Evolutionary conservation across 495 filamentous ascomycete genomes (phyloP), one percentile per base, ranked within the genome.

Genomic region (Penicilliopsis zonata): DNA sequence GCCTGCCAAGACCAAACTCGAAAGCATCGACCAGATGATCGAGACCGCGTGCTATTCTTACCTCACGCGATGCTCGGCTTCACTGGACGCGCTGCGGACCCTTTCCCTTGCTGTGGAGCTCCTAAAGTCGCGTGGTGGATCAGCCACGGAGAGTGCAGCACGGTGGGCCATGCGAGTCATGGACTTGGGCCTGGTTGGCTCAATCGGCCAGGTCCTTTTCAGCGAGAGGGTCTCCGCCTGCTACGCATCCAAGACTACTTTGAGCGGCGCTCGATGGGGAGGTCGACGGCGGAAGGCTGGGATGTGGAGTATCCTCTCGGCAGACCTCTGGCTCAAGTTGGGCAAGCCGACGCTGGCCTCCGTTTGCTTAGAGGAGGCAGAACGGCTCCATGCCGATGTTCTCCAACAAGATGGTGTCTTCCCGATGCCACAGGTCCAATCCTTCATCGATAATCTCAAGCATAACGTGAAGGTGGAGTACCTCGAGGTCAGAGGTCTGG

Each of bases 21-120:
- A 96, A 34, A 76, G 64, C 3, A 63, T 95, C 28, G 84, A 92
- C 46, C 73, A 82, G 39, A 78, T 82, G 65, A 69, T 98, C 17
- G 90, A 95, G 35, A 77, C 78, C 6, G 82, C 90, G 1, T 78
- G 72, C 28, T 96, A 96, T 56, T 93, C 84, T 4, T 98, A 95
- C 46, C 72, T 88, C 28, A 85, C 81, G 13, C 74, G 90, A 24
- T 93, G 82, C 43, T 72, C 67, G 4, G 71, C 79, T 12, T 66
- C 78, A 2, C 82, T 82, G 42, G 77, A 75, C 23, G 80, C 84
- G 1, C 62, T 87, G 2, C 82, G 92, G 16, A 84, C 76, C 46
- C 67, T 93, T 4, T 56, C 77, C 2, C 47, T 94, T 4, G 76
- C 78, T 1, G 61, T 88, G 12, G 92, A 96, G 43, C 74, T 98